Percentiles rank a stretch among this genome's conserved stretches.
Conservation (phyloP, 2,329 filamentous ascomycete genomes). For the Diaporthe humulicola region DNA sequence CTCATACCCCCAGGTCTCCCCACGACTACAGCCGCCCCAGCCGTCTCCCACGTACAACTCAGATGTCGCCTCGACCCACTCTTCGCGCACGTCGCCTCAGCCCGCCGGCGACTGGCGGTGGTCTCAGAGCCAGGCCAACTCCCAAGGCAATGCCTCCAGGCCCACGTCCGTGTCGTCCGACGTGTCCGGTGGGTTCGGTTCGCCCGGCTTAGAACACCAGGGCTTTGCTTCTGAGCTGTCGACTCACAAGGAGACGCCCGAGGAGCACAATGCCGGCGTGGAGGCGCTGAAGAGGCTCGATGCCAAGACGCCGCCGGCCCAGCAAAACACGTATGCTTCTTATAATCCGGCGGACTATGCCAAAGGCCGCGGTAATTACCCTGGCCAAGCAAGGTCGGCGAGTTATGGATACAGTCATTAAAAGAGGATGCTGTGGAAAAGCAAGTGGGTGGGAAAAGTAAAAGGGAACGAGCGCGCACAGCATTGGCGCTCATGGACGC, state of each 20-base stretch:
- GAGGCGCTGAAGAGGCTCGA: slow-evolving; percentile 47
- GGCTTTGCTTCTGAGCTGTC: slow-evolving; percentile 58
- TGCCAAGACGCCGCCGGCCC: slow-evolving; percentile 41
- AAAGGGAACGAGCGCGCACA: neutral
- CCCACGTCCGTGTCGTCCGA: slow-evolving; percentile 54
- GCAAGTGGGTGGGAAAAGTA: accelerated
- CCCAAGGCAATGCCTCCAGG: slow-evolving; percentile 47
- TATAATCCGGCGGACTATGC: slow-evolving; percentile 59
- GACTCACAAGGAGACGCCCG: slow-evolving; percentile 61
- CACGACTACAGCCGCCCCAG: slow-evolving; percentile 47
- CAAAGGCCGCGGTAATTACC: slow-evolving; percentile 31
- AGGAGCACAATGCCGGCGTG: slow-evolving; percentile 54
- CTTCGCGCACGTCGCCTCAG: slow-evolving; percentile 42
- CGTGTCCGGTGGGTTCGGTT: slow-evolving; percentile 49
- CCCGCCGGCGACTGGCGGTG: slow-evolving; percentile 55
- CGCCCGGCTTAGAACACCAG: slow-evolving; percentile 57
- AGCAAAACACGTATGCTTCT: slow-evolving; percentile 47
- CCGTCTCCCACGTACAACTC: slow-evolving; percentile 46
- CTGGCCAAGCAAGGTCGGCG: neutral
- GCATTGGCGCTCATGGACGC: too few relatives aligned
- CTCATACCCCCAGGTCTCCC: slow-evolving; percentile 54
- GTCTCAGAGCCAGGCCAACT: slow-evolving; percentile 53
- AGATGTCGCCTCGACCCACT: slow-evolving; percentile 47
- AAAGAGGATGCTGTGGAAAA: neutral
- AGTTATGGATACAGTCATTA: slow-evolving; percentile 31